Percentiles rank a stretch among this genome's conserved stretches.
These are phyloP conservation scores for Acer saccharum DNA, from an alignment of 345 rosid genomes.

Conservation along the genomic window DNA sequence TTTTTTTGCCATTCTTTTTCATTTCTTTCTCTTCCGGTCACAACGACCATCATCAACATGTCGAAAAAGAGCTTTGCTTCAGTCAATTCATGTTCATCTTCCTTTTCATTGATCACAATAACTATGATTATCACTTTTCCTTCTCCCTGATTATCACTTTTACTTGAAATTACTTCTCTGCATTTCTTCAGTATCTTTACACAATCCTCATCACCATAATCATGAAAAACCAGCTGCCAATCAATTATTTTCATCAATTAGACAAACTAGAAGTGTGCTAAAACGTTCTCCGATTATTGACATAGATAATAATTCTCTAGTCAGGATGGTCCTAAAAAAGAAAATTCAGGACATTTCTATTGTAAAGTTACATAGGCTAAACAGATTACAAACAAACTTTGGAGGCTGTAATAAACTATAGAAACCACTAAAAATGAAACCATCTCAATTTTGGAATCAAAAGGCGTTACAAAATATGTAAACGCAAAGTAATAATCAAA, in stretches of 20 bases:
- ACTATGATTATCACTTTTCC: slow-evolving; percentile 31
- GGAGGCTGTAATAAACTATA: too few relatives aligned
- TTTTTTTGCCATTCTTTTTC: slow-evolving; percentile 33
- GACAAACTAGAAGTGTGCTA: background rate
- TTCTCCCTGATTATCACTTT: background rate
- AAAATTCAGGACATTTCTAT: too few relatives aligned
- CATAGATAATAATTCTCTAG: too few relatives aligned
- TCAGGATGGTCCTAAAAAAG: too few relatives aligned
- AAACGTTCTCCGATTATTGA: background rate
- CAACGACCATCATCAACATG: slow-evolving; percentile 41
- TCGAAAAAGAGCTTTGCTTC: slow-evolving; percentile 44
- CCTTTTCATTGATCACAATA: slow-evolving; percentile 20
- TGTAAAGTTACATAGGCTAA: too few relatives aligned
- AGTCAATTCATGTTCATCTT: slow-evolving; percentile 20
- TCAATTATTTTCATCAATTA: background rate
- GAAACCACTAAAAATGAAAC: too few relatives aligned
- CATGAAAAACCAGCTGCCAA: slow-evolving; percentile 43
- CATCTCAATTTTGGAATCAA: too few relatives aligned
- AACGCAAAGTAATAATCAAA: too few relatives aligned
- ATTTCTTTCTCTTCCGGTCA: slow-evolving; percentile 36
- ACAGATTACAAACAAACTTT: too few relatives aligned
- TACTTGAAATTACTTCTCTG: slow-evolving; percentile 33
- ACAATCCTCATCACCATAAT: slow-evolving; percentile 51
- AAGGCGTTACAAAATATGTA: too few relatives aligned
- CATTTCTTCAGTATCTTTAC: slow-evolving; percentile 45